Evolutionary conservation across 768 basidiomycete genomes (phyloP).

Genomic region (Cyclocybe aegerita): DNA sequence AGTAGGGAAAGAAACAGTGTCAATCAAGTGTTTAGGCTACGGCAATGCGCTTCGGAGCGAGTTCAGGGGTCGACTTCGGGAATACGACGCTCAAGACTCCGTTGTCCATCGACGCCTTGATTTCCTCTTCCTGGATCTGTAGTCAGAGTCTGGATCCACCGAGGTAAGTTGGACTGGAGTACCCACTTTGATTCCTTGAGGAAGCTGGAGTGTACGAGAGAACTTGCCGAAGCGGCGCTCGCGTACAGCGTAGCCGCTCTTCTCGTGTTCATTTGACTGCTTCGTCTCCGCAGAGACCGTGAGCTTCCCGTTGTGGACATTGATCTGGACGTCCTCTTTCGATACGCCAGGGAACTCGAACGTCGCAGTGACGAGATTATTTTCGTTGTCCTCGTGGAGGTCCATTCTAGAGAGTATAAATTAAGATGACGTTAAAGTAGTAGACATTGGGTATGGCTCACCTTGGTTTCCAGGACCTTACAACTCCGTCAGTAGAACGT

Average conservation of each 20-base stretch:
- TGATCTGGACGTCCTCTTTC: slow-evolving; percentile 48
- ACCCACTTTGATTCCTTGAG: slow-evolving; percentile 49
- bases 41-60: slow-evolving; percentile 27
- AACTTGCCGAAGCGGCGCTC: slow-evolving; percentile 47
- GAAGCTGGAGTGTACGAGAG: slow-evolving; percentile 45
- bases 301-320: slow-evolving; percentile 46
- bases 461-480: slow-evolving; percentile 27
- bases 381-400: slow-evolving; percentile 44
- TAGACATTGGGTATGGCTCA: slow-evolving; percentile 4
- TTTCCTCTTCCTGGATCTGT: slow-evolving; percentile 23
- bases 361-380: slow-evolving; percentile 47
- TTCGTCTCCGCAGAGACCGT: slow-evolving; percentile 47
- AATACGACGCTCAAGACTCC: slow-evolving; percentile 49
- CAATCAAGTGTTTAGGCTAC: too few relatives aligned
- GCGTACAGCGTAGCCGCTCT: slow-evolving; percentile 35
- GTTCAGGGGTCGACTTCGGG: slow-evolving; percentile 41
- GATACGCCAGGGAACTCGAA: slow-evolving; percentile 58
- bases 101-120: slow-evolving; percentile 42
- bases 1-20: too few relatives aligned
- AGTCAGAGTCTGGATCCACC: slow-evolving; percentile 8
- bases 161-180: not conserved
- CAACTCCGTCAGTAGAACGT: slow-evolving; percentile 8
- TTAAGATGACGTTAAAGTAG: not conserved
- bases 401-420: slow-evolving; percentile 42
- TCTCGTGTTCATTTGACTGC: slow-evolving; percentile 26